A percentile compares a stretch with the other conserved stretches of the same genome.
Conservation (phyloP, 805 yeast species). For the Cephaloascus fragrans region DNA sequence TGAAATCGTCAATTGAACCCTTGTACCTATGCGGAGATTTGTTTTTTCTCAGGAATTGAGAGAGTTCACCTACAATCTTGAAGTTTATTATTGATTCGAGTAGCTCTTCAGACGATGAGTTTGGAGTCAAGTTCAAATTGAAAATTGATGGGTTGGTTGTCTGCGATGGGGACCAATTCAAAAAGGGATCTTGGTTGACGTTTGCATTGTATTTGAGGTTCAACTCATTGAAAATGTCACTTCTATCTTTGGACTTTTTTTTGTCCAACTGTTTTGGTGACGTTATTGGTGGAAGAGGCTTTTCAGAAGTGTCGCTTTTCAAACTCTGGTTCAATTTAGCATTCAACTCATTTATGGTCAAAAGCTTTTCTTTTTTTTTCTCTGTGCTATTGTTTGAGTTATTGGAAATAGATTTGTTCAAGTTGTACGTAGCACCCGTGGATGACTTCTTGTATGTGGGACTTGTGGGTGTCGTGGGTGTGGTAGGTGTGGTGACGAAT, state of each 20-base stretch:
- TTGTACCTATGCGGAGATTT: neutral
- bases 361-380: neutral
- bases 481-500: neutral
- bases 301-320: neutral
- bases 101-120: slow-evolving; percentile 5
- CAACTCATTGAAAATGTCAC: neutral
- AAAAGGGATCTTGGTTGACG: slow-evolving; percentile 1
- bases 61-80: slow-evolving; percentile 5
- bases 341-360: neutral
- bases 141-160: neutral
- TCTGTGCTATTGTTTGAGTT: neutral
- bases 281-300: neutral
- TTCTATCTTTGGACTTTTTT: neutral
- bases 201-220: neutral
- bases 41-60: slow-evolving; percentile 4
- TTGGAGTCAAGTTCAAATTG: slow-evolving; percentile 3
- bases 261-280: neutral
- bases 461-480: neutral
- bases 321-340: neutral
- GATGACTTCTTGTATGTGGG: neutral
- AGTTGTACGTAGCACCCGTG: too few species aligned
- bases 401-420: neutral
- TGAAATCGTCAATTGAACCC: neutral
- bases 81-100: slow-evolving; percentile 5
- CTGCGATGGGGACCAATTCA: neutral